Evolutionary conservation across 257 asterid species (phyloP).

Genomic region (Forsythia viridissima): DNA sequence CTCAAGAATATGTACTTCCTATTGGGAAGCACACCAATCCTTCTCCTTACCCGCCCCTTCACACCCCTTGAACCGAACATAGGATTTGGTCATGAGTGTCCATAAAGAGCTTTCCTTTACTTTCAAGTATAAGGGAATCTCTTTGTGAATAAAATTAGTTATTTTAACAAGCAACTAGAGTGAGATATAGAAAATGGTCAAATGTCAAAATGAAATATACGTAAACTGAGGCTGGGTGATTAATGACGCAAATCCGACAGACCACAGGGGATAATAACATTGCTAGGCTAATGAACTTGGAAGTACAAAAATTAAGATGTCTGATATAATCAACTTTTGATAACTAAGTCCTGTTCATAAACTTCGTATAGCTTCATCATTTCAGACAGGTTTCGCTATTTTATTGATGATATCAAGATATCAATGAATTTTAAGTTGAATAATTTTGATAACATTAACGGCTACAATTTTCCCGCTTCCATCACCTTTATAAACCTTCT

Average conservation of each 20-base stretch:
- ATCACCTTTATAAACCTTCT: constrained; percentile 91
- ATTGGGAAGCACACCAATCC: background rate
- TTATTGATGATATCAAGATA: constrained; percentile 1
- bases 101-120: background rate
- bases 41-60: background rate
- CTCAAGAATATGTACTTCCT: background rate
- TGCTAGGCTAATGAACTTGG: background rate
- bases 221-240: background rate
- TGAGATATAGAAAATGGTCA: background rate
- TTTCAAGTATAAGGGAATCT: background rate
- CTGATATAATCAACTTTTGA: background rate
- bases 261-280: background rate
- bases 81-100: background rate
- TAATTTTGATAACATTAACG: background rate
- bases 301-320: background rate
- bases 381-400: background rate
- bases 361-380: background rate
- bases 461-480: constrained; percentile 15
- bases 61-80: background rate
- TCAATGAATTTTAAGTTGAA: background rate
- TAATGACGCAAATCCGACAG: background rate
- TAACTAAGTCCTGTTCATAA: background rate
- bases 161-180: no score
- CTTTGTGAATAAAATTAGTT: background rate
- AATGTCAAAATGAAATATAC: background rate